These are phyloP conservation scores for Tieghemostelium lacteum DNA, from an alignment of 78 protist species.

Conservation along the genomic window DNA sequence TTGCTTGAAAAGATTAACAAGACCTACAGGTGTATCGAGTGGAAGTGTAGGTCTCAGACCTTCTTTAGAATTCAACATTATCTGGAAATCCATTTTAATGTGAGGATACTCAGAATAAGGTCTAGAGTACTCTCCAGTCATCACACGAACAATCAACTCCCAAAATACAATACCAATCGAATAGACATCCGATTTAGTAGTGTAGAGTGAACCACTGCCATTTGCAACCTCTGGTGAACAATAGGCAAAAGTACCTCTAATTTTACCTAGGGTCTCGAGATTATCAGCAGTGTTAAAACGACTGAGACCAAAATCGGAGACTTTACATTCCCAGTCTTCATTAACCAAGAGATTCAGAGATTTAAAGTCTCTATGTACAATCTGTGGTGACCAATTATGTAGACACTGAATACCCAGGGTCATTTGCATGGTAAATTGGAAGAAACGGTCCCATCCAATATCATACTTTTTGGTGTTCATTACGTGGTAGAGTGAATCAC, in stretches of 20 bases:
- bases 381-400: slow-evolving; percentile 69
- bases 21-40: slow-evolving; percentile 34
- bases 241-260: slow-evolving; percentile 81
- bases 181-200: slow-evolving; percentile 69
- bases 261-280: slow-evolving; percentile 67
- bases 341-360: slow-evolving; percentile 76
- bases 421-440: slow-evolving; percentile 75
- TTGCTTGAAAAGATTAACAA: slow-evolving; percentile 48
- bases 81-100: slow-evolving; percentile 83
- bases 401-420: slow-evolving; percentile 59
- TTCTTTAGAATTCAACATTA: slow-evolving; percentile 75
- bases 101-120: slow-evolving; percentile 76
- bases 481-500: slow-evolving; percentile 75
- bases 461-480: slow-evolving; percentile 73
- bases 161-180: slow-evolving; percentile 80
- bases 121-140: slow-evolving; percentile 64
- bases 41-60: slow-evolving; percentile 80
- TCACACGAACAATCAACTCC: slow-evolving; percentile 62
- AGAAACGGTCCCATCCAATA: slow-evolving; percentile 72
- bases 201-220: slow-evolving; percentile 58
- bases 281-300: slow-evolving; percentile 78
- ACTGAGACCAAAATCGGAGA: slow-evolving; percentile 75
- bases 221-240: slow-evolving; percentile 78
- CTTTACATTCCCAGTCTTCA: slow-evolving; percentile 79
- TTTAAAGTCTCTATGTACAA: slow-evolving; percentile 81